A percentile compares a stretch with the other conserved stretches of the same genome.
These are phyloP conservation scores for Aspergillus luchuensis DNA, from an alignment of 2,329 filamentous ascomycete genomes.

Conservation along the genomic window DNA sequence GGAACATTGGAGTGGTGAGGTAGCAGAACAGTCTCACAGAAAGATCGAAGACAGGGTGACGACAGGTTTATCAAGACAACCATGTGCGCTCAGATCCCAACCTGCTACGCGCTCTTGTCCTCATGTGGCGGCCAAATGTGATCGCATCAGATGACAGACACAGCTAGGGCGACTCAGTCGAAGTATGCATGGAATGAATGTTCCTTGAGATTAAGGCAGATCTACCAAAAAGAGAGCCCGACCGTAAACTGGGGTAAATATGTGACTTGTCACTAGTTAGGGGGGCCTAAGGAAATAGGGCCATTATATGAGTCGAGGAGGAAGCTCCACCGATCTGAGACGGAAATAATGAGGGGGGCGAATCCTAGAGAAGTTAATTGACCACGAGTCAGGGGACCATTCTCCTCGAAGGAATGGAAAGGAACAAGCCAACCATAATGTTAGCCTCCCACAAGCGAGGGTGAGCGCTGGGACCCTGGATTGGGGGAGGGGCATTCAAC, in stretches of 20 bases:
- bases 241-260: neutral
- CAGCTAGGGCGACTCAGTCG: neutral
- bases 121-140: conserved; percentile 19
- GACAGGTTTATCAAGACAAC: neutral
- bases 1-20: neutral
- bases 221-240: neutral
- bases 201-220: neutral
- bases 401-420: neutral
- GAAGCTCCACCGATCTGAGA: neutral
- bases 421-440: neutral
- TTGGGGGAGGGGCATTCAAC: neutral
- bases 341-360: neutral
- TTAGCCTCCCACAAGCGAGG: neutral
- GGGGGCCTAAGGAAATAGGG: neutral
- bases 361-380: conserved; percentile 1
- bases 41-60: neutral
- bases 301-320: neutral
- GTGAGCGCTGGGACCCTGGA: neutral
- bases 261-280: neutral
- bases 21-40: neutral
- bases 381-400: neutral
- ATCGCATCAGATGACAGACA: conserved; percentile 28
- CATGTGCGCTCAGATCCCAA: conserved; percentile 4
- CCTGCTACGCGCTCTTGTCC: neutral
- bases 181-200: neutral